Base-by-base conservation (phyloP, 345 rosid species). In the Brassica incana region DNA sequence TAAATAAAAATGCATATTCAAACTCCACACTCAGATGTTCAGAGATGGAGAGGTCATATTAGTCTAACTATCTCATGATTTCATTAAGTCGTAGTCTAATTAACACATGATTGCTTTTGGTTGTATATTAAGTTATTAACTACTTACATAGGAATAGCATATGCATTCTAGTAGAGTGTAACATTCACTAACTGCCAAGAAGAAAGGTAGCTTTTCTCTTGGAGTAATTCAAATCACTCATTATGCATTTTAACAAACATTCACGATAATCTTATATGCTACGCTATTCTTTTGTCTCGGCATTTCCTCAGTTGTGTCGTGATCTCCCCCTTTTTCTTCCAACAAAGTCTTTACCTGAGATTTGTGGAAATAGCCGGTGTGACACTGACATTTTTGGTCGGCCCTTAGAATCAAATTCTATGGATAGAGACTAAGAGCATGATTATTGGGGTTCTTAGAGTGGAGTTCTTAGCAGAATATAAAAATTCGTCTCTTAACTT, bases 181-280 rank as follows among this genome's bases (percentile, higher is more conserved):
- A 32, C 56, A 40, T 23, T 59, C 64, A 60, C 54, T 20, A 73
- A 78, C 73, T 5, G 10, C 12, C 38, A 78, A 71, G 12, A 40
- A 40, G 9, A 40, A 40, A 40, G 45, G 45, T 1, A 54, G 3
- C 14, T 78, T 78, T 56, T 52, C 66, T 54, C 65, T 43, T 67
- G 30, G 8, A 67, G 69, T 5, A 20, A 67, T 73, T 79, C n/a
- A 74, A 25, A 67, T 38, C 0, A 18, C 14, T 67, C 58, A 79
- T 79, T 0, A 79, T 73, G 69, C 56, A 23, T 67, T 79, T 73
- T 73, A 79, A 79, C 78, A 14, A 73, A 67, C 77, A 78, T 56
- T 40, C 72, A 72, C 73, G 30, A 65, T 78, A 67, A 67, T 59
- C 77, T 78, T 73, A 1, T 67, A 64, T 79, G 69, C 43, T 79